phyloP scores from a whole-genome alignment of 2,329 filamentous ascomycete genomes.

The Fusarium brevicatenulatum region DNA sequence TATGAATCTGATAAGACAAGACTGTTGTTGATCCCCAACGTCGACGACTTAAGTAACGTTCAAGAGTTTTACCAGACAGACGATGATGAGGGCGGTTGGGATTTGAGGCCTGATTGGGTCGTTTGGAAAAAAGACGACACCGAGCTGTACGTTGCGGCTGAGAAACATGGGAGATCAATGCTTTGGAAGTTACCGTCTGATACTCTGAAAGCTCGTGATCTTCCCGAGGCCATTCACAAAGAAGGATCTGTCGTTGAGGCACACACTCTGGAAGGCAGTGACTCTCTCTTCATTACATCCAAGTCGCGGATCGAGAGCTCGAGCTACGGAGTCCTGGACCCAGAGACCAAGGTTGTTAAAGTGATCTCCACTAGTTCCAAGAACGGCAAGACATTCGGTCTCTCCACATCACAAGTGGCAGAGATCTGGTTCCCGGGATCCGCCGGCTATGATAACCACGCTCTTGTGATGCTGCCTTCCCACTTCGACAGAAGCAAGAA shows the following conservation, averaged over 20 bases:
- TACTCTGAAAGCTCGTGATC: conserved; percentile 58
- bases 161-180: conserved; percentile 71
- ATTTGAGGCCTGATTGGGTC: conserved; percentile 65
- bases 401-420: conserved; percentile 70
- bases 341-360: conserved; percentile 48
- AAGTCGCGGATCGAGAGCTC: conserved; percentile 78
- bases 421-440: conserved; percentile 77
- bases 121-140: conserved; percentile 68
- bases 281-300: conserved; percentile 70
- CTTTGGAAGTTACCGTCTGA: conserved; percentile 71
- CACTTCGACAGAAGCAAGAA: conserved; percentile 75
- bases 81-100: conserved; percentile 72
- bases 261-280: conserved; percentile 59
- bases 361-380: conserved; percentile 72
- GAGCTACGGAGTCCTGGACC: conserved; percentile 70
- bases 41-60: conserved; percentile 65
- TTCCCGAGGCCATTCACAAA: conserved; percentile 61
- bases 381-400: conserved; percentile 72
- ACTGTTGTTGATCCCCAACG: conserved; percentile 71
- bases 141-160: conserved; percentile 77
- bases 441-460: conserved; percentile 73
- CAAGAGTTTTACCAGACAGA: conserved; percentile 70
- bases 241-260: conserved; percentile 66
- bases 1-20: conserved; percentile 83
- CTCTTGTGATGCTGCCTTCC: conserved; percentile 72